Evolutionary conservation across 1,284 basidiomycete genomes (phyloP).

Genomic region (Trichosporon faecale): DNA sequence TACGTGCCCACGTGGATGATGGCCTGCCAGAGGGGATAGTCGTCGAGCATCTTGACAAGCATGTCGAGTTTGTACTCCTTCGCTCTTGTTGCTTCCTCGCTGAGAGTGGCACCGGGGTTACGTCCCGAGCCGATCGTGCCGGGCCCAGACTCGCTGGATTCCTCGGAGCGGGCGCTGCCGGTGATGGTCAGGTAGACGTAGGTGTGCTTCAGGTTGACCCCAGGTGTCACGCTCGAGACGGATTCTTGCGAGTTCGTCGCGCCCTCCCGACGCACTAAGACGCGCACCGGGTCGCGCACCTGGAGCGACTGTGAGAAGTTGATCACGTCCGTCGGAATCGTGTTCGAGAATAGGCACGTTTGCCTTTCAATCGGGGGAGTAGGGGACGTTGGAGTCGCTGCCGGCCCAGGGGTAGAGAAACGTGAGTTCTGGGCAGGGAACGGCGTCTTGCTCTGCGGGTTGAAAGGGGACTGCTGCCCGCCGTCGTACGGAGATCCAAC

Average conservation of each 20-base stretch:
- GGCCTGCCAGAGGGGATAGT: constrained; percentile 65
- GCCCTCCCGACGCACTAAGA: constrained; percentile 92
- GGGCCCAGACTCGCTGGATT: constrained; percentile 61
- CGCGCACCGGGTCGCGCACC: constrained; percentile 88
- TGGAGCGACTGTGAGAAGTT: constrained; percentile 58
- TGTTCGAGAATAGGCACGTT: constrained; percentile 83
- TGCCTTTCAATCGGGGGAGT: constrained; percentile 65
- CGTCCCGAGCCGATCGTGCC: constrained; percentile 88
- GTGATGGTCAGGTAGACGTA: constrained; percentile 90
- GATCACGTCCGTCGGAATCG: constrained; percentile 57
- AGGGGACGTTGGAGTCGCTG: constrained; percentile 17
- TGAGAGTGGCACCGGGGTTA: constrained; percentile 53
- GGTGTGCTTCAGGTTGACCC: constrained; percentile 78
- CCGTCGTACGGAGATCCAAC: constrained; percentile 49
- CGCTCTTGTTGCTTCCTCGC: constrained; percentile 78
- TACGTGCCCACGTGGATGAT: constrained; percentile 87
- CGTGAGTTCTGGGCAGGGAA: constrained; percentile 52
- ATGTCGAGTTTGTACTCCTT: constrained; percentile 97
- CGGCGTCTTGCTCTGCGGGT: constrained; percentile 50
- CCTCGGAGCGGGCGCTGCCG: constrained; percentile 68
- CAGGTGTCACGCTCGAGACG: constrained; percentile 51
- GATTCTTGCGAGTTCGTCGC: constrained; percentile 56
- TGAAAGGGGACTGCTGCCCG: constrained; percentile 57
- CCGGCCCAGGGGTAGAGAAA: constrained; percentile 31
- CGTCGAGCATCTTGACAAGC: constrained; percentile 86